Evolutionary conservation across 306 rosid species (phyloP), one percentile per base, ranked within the genome.

Genomic region (Ochetophila trinervis): DNA sequence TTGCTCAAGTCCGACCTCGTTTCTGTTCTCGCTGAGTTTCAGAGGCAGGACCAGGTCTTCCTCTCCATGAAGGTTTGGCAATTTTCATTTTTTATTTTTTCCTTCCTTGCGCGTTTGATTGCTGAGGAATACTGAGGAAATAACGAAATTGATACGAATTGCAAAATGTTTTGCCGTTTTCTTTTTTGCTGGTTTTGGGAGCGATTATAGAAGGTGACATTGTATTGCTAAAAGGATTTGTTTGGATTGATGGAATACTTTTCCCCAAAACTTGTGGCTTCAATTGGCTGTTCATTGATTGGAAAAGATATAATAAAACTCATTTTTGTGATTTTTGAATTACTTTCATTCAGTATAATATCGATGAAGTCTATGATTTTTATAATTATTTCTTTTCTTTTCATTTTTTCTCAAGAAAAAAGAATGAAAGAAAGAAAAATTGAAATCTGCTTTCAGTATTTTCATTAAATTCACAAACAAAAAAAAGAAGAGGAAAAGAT

Each of bases 1-100:
- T 76, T 89, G 84, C 96, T 92, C 72, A 89, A 85, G 80, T 87
- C 98, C 10, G 96, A 89, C 61, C 96, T 89, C 7, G 70, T 90
- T 0, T 76, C 96, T 4, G 93, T 87, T 22, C 89, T 90, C 0
- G 86, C 82, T 0, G 96, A 90, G 81, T 80, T 90, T 49, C 91
- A 90, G 76, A 71, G 95, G 18, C 96, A 85, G 74, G 82, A 81
- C 61, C 89, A 75, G 76, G 78, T 90, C 85, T 87, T 87, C 69
- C 88, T 90, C 70, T 85, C 67, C 77, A 74, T 90, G 78, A 90
- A 83, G 91, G 97, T 90, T 40, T 14, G 37, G 32, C 52, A 19
- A 51, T 17, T 56, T 12, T 30, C 52, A 19, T 57, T 17, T 56
- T 12, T 30, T 16, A 48, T 52, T 24, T 59, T 16, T 24, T 42